Base-by-base conservation (phyloP, 352 stramenopile genomes). In the Phytophthora megakarya region DNA sequence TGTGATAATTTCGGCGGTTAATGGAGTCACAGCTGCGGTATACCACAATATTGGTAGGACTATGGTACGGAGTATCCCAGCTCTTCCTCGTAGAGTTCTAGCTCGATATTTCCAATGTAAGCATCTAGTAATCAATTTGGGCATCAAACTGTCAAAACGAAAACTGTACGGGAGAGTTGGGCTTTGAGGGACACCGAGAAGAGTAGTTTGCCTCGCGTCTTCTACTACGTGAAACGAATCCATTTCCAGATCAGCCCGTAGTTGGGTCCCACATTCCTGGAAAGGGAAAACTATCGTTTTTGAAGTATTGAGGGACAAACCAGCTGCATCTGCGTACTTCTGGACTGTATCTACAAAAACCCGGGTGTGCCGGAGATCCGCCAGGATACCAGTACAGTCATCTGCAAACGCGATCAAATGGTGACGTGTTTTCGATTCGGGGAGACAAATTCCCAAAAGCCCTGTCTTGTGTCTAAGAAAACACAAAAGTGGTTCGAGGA, bases 401-500 rank as follows among this genome's bases (percentile, higher is more conserved):
- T 70, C 62, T 0, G 62, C 55, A 39, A 70, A 70, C 0, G 53
- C 47, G 1, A 65, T 25, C 1, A 70, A 25, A 26, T 54, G 62
- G 12, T 61, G 49, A 0, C 16, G 32, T 1, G 42, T 21, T 1
- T 3, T 5, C 0, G n/a, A 28, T 2, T 11, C 32, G 0, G 28
- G 33, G 12, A 62, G 42, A 2, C 47, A n/a, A 3, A 70, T 44
- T 2, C 47, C 54, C 5, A 53, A 13, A 11, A 15, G 4, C 2
- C 43, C 15, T 0, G 43, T 61, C 3, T 9, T 51, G 1, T 3
- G 26, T 0, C 64, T 38, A 5, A 73, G 28, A 10, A 53, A 70
- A 25, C 22, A 45, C 0, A 73, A 21, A 26, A 66, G 51, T 4
- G 66, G 66, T 19, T 73, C 66, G 1, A 73, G 49, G 16, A 70